Percentiles rank a stretch among this genome's conserved stretches.
phyloP scores from a whole-genome alignment of 2,329 filamentous ascomycete genomes.

The Colletotrichum cuscutae region DNA sequence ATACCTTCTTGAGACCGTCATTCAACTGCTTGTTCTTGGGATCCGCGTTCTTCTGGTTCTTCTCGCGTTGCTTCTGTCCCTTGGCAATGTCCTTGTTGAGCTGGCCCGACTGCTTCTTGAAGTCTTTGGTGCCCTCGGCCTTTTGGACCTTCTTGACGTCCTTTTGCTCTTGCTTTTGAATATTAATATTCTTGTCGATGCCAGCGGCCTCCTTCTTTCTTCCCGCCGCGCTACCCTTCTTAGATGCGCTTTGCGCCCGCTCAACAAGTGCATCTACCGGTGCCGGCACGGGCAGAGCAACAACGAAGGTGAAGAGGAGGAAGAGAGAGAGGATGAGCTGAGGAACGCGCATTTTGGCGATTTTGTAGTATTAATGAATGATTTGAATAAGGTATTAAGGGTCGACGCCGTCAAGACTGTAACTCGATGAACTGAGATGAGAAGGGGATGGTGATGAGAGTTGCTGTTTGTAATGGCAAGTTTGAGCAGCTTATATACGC shows the following conservation, averaged over 20 bases:
- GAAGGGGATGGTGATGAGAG: not conserved
- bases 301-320: slow-evolving; percentile 11
- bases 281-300: slow-evolving; percentile 17
- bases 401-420: not conserved
- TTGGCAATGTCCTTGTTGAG: not conserved
- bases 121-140: not conserved
- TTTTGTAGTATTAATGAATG: not conserved
- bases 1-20: slow-evolving; percentile 19
- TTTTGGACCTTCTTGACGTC: slow-evolving; percentile 14
- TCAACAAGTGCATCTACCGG: not conserved
- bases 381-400: not conserved
- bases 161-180: slow-evolving; percentile 19
- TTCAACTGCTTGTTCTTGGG: not conserved
- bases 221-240: not conserved
- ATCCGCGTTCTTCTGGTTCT: slow-evolving; percentile 23
- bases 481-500: not conserved
- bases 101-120: not conserved
- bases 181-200: slow-evolving; percentile 20
- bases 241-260: not conserved
- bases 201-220: not conserved
- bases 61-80: not conserved
- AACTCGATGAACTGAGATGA: not conserved
- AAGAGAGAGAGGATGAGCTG: slow-evolving; percentile 19
- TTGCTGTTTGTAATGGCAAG: rapidly evolving
- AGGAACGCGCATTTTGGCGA: slow-evolving; percentile 4